Percentiles rank a stretch among this genome's conserved stretches.
Conservation (phyloP, 257 asterid species). For the Solanum chiquidenum region DNA sequence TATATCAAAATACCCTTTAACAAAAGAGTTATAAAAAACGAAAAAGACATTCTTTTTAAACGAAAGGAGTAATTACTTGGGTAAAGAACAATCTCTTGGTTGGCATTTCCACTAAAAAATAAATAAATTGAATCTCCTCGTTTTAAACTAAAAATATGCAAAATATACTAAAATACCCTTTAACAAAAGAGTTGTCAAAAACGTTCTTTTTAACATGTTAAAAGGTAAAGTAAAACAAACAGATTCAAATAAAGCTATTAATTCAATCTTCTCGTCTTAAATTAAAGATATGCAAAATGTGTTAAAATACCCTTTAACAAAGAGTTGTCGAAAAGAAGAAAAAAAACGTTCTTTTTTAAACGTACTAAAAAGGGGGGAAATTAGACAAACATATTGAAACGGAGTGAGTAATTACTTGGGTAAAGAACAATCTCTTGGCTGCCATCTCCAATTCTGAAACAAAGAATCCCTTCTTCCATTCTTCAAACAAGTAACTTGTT, state of each 20-base stretch:
- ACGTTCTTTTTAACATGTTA: too few relatives aligned
- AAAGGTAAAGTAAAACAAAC: too few relatives aligned
- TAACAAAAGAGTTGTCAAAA: too few relatives aligned
- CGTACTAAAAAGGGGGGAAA: neutral
- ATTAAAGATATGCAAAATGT: neutral
- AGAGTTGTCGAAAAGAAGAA: neutral
- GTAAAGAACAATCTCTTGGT: neutral
- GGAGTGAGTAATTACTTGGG: constrained; percentile 30
- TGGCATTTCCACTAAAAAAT: neutral
- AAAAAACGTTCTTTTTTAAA: neutral
- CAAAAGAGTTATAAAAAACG: too few relatives aligned
- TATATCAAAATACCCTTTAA: too few relatives aligned
- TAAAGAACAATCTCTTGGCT: constrained; percentile 66
- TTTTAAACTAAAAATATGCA: too few relatives aligned
- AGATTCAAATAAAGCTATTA: too few relatives aligned
- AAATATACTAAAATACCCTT: too few relatives aligned
- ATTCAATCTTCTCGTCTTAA: neutral
- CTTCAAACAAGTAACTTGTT: constrained; percentile 68
- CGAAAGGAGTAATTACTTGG: neutral
- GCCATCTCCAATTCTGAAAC: constrained; percentile 88
- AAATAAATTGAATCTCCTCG: too few relatives aligned
- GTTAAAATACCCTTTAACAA: rapidly evolving
- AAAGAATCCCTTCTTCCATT: constrained; percentile 60
- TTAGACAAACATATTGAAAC: neutral
- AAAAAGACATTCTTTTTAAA: too few relatives aligned